Evolutionary conservation across 2,329 filamentous ascomycete species (phyloP).

Genomic region (Rutstroemia sp.): DNA sequence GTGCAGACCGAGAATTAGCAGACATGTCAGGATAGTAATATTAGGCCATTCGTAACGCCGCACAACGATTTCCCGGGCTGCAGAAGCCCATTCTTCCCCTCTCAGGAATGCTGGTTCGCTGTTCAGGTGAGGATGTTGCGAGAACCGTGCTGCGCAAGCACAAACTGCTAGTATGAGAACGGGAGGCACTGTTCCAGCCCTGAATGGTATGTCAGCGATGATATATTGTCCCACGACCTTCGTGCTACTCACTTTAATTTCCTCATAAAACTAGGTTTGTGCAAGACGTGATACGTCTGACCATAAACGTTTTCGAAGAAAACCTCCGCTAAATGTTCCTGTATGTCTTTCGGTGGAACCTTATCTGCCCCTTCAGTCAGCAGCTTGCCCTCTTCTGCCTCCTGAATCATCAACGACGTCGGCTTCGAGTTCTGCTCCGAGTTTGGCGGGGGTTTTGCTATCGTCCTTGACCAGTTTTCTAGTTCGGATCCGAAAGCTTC

Average conservation of each 20-base stretch:
- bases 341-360: constrained; percentile 76
- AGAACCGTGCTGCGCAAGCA: constrained; percentile 91
- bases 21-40: constrained; percentile 88
- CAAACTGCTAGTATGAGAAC: constrained; percentile 91
- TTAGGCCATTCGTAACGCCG: constrained; percentile 91
- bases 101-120: constrained; percentile 70
- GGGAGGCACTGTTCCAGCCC: constrained; percentile 72
- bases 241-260: constrained; percentile 55
- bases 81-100: constrained; percentile 84
- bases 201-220: constrained; percentile 29
- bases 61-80: constrained; percentile 79
- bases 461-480: constrained; percentile 68
- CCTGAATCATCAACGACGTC: constrained; percentile 49
- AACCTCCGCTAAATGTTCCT: constrained; percentile 87
- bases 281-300: constrained; percentile 86
- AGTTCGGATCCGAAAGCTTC: constrained; percentile 81
- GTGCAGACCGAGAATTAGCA: constrained; percentile 81
- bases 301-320: constrained; percentile 97
- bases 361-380: constrained; percentile 76
- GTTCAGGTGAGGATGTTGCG: constrained; percentile 73
- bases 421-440: constrained; percentile 35
- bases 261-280: constrained; percentile 96
- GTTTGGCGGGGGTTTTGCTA: constrained; percentile 43
- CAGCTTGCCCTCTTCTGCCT: constrained; percentile 68
- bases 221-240: not conserved